These are phyloP conservation scores for Williopsis jadinii DNA, from an alignment of 1,139 yeast genomes.

Conservation along the genomic window DNA sequence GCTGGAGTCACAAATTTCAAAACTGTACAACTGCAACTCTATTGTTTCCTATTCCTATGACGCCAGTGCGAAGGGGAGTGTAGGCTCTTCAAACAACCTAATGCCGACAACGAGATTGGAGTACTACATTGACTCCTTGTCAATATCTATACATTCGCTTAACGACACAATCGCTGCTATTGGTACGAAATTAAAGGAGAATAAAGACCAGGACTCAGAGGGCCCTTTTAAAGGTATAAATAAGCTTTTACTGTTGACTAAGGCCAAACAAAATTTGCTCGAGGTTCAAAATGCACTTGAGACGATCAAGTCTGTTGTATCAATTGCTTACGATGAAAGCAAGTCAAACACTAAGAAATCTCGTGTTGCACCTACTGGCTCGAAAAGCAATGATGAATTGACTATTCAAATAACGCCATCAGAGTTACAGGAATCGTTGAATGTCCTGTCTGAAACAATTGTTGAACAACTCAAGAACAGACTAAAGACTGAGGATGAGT, in stretches of 20 bases:
- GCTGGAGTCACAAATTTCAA: constrained; percentile 40
- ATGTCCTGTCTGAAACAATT: constrained; percentile 36
- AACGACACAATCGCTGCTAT: constrained; percentile 38
- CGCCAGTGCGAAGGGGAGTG: constrained; percentile 2
- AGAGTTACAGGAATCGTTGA: constrained; percentile 36
- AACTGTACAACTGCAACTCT: constrained; percentile 35
- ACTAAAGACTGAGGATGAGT: constrained; percentile 21
- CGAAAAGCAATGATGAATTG: constrained; percentile 1
- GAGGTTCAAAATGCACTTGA: constrained; percentile 41
- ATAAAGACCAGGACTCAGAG: constrained; percentile 3
- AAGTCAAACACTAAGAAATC: not conserved
- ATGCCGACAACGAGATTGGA: constrained; percentile 47
- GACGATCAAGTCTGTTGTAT: constrained; percentile 32
- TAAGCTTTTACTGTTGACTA: constrained; percentile 36
- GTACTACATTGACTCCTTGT: constrained; percentile 54
- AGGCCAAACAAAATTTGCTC: constrained; percentile 37
- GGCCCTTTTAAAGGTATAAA: constrained; percentile 17
- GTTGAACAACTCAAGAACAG: constrained; percentile 31
- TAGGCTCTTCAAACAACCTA: constrained; percentile 9
- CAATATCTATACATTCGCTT: constrained; percentile 48
- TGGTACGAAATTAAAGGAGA: constrained; percentile 6
- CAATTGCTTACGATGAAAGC: constrained; percentile 17
- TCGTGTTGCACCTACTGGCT: constrained; percentile 19
- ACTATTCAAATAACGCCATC: constrained; percentile 21
- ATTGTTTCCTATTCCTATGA: constrained; percentile 29